phyloP scores from a whole-genome alignment of 2,329 filamentous ascomycete genomes.

The Colletotrichum sp. region DNA sequence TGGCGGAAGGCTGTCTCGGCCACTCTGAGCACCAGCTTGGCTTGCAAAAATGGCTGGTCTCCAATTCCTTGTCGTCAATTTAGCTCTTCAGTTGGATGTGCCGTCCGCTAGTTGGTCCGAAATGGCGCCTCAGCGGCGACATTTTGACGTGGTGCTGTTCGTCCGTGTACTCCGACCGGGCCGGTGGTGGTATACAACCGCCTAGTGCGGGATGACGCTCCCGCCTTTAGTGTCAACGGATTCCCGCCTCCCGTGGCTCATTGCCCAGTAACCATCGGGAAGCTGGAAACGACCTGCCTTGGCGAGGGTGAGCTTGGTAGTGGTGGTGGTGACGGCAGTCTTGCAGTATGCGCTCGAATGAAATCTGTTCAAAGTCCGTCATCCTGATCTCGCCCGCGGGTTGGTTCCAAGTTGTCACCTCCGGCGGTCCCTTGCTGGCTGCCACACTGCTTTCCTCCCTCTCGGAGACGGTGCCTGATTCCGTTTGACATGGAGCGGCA shows the following conservation, averaged over 20 bases:
- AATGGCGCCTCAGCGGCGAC: not conserved
- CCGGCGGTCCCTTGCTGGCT: not conserved
- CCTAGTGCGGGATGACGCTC: not conserved
- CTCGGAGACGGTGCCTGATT: not conserved
- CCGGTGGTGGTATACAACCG: not conserved
- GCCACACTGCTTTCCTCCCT: not conserved
- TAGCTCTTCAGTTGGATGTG: not conserved
- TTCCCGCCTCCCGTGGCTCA: not conserved
- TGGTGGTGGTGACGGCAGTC: not conserved
- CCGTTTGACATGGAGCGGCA: not conserved
- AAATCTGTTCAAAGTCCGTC: not conserved
- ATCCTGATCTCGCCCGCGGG: not conserved
- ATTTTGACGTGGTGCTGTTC: not conserved
- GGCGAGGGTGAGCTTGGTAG: not conserved
- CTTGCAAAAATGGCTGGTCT: not conserved
- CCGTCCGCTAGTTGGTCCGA: not conserved
- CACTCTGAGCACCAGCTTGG: not conserved
- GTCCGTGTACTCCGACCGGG: not conserved
- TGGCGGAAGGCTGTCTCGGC: not conserved
- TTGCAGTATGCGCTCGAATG: not conserved
- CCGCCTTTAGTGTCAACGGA: not conserved
- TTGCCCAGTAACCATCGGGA: not conserved
- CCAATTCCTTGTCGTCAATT: not conserved
- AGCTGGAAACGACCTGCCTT: not conserved
- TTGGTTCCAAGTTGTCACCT: not conserved